Base-by-base conservation (phyloP, 352 stramenopile species). In the Phytophthora niederhauseri region DNA sequence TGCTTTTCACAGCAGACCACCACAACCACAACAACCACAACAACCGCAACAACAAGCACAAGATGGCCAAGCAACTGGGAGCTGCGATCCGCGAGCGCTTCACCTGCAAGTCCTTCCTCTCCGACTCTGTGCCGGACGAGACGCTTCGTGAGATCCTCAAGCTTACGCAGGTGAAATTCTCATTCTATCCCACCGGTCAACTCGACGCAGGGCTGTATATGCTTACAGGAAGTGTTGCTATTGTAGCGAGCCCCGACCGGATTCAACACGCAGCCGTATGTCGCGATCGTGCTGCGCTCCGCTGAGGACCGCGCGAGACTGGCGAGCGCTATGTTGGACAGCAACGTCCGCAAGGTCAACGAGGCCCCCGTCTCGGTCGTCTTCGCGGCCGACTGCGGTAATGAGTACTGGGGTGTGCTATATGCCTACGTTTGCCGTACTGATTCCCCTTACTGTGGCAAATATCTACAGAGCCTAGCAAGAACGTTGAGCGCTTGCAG, bases 241-340 rank as follows among this genome's bases (percentile, higher is more conserved):
- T 26, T 26, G 22, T 26, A 26, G 22, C 22, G 22, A 26, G 84
- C 87, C 3, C 80, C 85, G n/a, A 76, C 71, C n/a, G 75, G 82
- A 3, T 90, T 93, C 55, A 95, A 95, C 71, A 85, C 75, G 52
- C 85, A 92, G 65, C 68, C 82, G n/a, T 95, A 89, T 46, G 71
- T 77, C 4, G 77, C 72, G 34, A 71, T 95, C 17, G 48, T 95
- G 30, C 66, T 93, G 46, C 78, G 83, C 46, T 79, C 85, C 14
- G 62, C 77, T 5, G 66, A 68, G 8, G 77, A 90, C 12, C 85
- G 87, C 8, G 79, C 89, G 22, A 68, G 63, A 17, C 63, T 95
- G 7, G 79, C 77, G 4, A 65, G 74, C 6, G 80, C 4, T 5
- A 92, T 94, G 84, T n/a, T n/a, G n/a, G n/a, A n/a, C n/a, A n/a